Base-by-base conservation (phyloP, 768 basidiomycete genomes). In the Wakefieldia striispora region DNA sequence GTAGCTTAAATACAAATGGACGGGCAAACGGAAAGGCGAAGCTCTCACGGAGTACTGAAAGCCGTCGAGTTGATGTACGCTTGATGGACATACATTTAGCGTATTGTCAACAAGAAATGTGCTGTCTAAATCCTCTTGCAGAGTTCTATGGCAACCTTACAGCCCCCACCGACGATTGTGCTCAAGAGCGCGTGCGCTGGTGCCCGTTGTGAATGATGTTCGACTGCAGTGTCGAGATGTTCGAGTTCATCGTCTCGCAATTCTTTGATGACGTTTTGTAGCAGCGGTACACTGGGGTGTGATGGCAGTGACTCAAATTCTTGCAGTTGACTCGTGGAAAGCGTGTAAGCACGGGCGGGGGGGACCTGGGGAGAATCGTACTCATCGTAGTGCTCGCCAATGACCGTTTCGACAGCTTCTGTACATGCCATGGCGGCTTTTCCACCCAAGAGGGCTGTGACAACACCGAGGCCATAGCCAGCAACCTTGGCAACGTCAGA, bases 371-470 rank as follows among this genome's bases (percentile, higher is more conserved):
- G n/a, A 47, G 33, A 39, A 47, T 78, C 91, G 64, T 65, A 95
- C 95, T 97, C 93, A 66, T 97, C 91, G 61, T 98, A 98, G 69
- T 98, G 95, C 68, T 98, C 95, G 35, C 95, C 95, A 45, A 98
- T 98, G 48, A 92, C 92, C 0, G 95, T 97, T 68, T 98, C 95
- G 17, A 98, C 94, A 0, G 95, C 95, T 67, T 98, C 95, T 0
- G 95, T 98, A 61, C 95, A 97, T 6, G 95, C 95, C 95, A 98
- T 98, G 1, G 95, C 93, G 12, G 94, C 92, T 58, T 97, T 88
- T 62, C 83, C 88, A 33, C 95, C 89, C 80, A 95, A 77, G 19
- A 95, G 69, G 1, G 91, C 95, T 0, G 95, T 97, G 0, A 73
- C 78, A 6, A 85, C 86, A 6, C 95, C 95, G 8, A 98, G 73